Base-by-base conservation (phyloP, 2,329 filamentous ascomycete species). In the Neoascochyta sp. region DNA sequence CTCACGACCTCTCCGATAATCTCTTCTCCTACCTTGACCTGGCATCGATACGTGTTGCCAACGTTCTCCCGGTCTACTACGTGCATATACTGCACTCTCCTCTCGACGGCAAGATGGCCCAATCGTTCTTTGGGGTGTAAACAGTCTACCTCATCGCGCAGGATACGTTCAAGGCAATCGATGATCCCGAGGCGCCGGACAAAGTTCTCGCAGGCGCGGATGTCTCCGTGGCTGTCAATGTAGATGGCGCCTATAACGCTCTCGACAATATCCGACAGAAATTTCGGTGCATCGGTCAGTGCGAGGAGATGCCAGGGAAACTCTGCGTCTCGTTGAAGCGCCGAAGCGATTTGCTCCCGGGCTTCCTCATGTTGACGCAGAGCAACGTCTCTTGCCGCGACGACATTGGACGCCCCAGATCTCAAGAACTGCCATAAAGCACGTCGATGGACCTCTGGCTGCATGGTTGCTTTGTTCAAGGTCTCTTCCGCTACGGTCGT, bases 291-390 rank as follows among this genome's bases (percentile, higher is more conserved):
- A 16, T 50, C 41, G 1, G 93, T 67, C 0, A 74, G 70, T 0
- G 78, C 69, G 1, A 96, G 74, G 0, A 78, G 61, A 2, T 75
- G 69, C 90, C 90, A 96, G 0, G 90, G 92, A 51, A 89, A 93
- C 10, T 66, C 60, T 0, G 43, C 39, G 0, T 74, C 75, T 0
- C 59, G 26, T 1, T 62, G 27, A 7, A 94, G 65, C 0, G 69
- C 74, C 0, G 64, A 33, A 0, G 63, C 36, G 25, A 94, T 68
- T 1, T 44, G 48, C 0, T 60, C 60, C 5, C 75, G 68, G 16
- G 82, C 60, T 1, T 48, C 43, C 0, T 62, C 45, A 55, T 81
- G 77, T 1, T 73, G 66, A 16, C 59, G 43, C 11, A 65, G 38
- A 1, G 70, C 68, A 0, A 52, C 52, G 5, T 62, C 57, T 45